A percentile compares a stretch with the other conserved stretches of the same genome.
These are phyloP conservation scores for Aspergillus pseudotamarii DNA, from an alignment of 2,329 filamentous ascomycete genomes.

Conservation along the genomic window DNA sequence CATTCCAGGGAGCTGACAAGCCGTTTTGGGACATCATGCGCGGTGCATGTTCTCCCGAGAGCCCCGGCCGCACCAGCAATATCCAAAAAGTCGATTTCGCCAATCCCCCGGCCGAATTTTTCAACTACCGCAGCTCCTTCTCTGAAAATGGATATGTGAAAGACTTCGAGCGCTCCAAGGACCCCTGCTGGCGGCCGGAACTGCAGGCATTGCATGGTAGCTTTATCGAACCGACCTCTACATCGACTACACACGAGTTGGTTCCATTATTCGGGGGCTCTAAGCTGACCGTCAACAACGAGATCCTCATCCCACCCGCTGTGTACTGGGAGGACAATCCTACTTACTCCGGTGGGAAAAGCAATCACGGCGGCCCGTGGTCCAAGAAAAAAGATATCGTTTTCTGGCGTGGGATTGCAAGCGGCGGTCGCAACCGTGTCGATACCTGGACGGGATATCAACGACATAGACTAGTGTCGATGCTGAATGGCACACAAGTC, in stretches of 20 bases:
- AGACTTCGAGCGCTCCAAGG: slow-evolving; percentile 31
- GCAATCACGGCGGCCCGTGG: slow-evolving; percentile 44
- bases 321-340: slow-evolving; percentile 53
- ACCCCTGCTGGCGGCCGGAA: slow-evolving; percentile 49
- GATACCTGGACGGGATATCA: slow-evolving; percentile 73
- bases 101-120: neutral
- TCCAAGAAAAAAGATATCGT: slow-evolving; percentile 43
- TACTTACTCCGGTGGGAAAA: slow-evolving; percentile 36
- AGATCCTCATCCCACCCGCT: slow-evolving; percentile 54
- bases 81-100: neutral
- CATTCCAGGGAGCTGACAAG: neutral
- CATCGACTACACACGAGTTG: slow-evolving; percentile 45
- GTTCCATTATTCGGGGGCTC: slow-evolving; percentile 55
- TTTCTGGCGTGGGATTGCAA: slow-evolving; percentile 53
- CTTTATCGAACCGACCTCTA: slow-evolving; percentile 52
- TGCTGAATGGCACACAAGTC: slow-evolving; percentile 63
- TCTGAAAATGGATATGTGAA: neutral
- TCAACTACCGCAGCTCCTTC: neutral
- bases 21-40: neutral
- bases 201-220: slow-evolving; percentile 51
- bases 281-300: slow-evolving; percentile 55
- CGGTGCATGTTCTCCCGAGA: neutral
- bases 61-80: neutral
- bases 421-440: slow-evolving; percentile 49
- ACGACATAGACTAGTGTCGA: slow-evolving; percentile 72